Percentiles rank a stretch among this genome's conserved stretches.
These are phyloP conservation scores for Trapa bicornis DNA, from an alignment of 345 rosid genomes.

Conservation along the genomic window DNA sequence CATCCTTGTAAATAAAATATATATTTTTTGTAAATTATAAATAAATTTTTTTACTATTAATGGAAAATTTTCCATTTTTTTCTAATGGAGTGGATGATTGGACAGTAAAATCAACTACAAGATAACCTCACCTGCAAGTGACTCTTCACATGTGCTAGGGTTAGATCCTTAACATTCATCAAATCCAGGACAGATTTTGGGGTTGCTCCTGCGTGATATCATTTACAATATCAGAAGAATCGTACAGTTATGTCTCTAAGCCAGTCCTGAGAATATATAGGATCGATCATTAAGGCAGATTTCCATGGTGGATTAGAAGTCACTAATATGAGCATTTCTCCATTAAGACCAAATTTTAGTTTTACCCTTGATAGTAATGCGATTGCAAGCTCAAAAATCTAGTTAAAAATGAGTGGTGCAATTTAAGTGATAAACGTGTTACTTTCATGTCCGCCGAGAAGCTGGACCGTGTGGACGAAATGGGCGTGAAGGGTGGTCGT, in stretches of 20 bases:
- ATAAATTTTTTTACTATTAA: too few species aligned
- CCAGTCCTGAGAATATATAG: background rate
- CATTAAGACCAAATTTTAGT: too few species aligned
- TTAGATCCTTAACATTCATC: conserved; percentile 99
- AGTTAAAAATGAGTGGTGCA: background rate
- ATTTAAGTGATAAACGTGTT: conserved; percentile 3
- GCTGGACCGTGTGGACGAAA: conserved; percentile 92
- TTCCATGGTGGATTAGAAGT: too few species aligned
- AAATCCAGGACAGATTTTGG: conserved; percentile 94
- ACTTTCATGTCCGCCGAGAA: conserved; percentile 99
- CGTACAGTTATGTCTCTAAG: background rate
- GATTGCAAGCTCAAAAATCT: background rate
- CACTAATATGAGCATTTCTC: too few species aligned
- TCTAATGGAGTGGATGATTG: too few species aligned
- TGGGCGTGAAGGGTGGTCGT: conserved; percentile 89
- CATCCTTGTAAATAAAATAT: too few species aligned
- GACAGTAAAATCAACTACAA: conserved; percentile 3
- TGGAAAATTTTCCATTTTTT: too few species aligned
- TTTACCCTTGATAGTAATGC: background rate
- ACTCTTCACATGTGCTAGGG: conserved; percentile 99
- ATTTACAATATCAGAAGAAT: background rate
- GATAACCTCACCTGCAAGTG: conserved; percentile 77
- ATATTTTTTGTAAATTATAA: too few species aligned
- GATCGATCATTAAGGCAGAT: too few species aligned
- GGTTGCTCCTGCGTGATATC: conserved; percentile 60